These are phyloP conservation scores for Hypoxylon perforatum DNA, from an alignment of 495 filamentous ascomycete species.

Conservation along the genomic window DNA sequence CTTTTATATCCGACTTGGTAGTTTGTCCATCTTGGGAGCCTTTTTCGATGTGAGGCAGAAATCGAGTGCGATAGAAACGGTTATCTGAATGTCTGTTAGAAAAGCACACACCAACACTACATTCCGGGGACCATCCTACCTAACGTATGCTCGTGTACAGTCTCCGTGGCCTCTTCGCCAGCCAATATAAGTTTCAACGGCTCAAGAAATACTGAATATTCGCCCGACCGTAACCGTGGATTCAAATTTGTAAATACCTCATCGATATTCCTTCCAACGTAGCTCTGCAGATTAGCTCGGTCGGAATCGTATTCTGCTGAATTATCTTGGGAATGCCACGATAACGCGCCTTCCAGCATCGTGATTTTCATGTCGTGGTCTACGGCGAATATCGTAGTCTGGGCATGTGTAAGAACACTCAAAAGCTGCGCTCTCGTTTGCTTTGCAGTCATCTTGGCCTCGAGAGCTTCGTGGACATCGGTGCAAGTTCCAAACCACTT, in stretches of 20 bases:
- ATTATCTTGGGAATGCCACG: constrained; percentile 57
- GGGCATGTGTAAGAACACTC: constrained; percentile 73
- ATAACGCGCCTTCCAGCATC: constrained; percentile 70
- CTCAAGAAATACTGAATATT: constrained; percentile 57
- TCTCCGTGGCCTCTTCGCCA: constrained; percentile 60
- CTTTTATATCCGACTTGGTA: constrained; percentile 63
- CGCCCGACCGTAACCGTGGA: constrained; percentile 45
- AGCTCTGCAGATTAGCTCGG: constrained; percentile 40
- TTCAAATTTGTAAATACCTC: constrained; percentile 63
- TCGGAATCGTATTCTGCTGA: constrained; percentile 38
- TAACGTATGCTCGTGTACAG: constrained; percentile 61
- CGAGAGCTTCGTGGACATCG: constrained; percentile 72
- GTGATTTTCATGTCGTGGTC: constrained; percentile 66
- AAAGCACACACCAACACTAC: background rate
- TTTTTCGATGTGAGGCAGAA: constrained; percentile 67
- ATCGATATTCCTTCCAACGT: constrained; percentile 68
- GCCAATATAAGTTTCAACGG: constrained; percentile 68
- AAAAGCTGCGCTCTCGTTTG: constrained; percentile 70
- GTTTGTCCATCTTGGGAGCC: constrained; percentile 57
- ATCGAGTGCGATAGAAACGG: constrained; percentile 72
- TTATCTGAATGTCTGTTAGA: constrained; percentile 49
- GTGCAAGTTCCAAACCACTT: constrained; percentile 81
- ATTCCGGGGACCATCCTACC: constrained; percentile 34
- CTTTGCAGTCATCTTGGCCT: constrained; percentile 67
- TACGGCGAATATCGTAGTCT: constrained; percentile 75